These are phyloP conservation scores for Septoria petroselini DNA, from an alignment of 2,329 filamentous ascomycete genomes.

Conservation along the genomic window DNA sequence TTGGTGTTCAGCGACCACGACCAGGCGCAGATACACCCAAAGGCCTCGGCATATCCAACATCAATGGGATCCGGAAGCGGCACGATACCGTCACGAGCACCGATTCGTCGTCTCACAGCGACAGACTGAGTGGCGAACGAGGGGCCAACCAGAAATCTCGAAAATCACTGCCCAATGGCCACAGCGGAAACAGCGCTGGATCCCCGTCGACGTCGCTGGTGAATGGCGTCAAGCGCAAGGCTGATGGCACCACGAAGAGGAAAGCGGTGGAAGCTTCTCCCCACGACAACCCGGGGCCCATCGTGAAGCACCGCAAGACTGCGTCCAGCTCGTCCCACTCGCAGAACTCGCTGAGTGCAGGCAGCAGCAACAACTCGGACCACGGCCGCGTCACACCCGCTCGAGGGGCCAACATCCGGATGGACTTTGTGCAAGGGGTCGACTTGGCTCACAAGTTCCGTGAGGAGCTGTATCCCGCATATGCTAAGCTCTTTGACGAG, in stretches of 20 bases:
- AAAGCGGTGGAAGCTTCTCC: constrained; percentile 43
- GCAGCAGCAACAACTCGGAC: constrained; percentile 22
- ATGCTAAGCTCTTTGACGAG: constrained; percentile 55
- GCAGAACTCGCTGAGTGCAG: constrained; percentile 28
- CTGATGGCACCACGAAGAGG: constrained; percentile 43
- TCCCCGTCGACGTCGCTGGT: constrained; percentile 11
- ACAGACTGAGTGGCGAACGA: constrained; percentile 22
- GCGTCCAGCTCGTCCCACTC: constrained; percentile 36
- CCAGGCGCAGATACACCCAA: constrained; percentile 43
- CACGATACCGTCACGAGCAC: constrained; percentile 35
- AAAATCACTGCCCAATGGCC: constrained; percentile 40
- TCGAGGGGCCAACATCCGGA: not conserved
- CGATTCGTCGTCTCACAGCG: constrained; percentile 20
- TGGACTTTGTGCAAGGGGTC: constrained; percentile 41
- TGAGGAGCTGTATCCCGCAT: constrained; percentile 57
- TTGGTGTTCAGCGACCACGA: constrained; percentile 29
- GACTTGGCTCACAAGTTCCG: constrained; percentile 50
- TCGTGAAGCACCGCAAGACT: constrained; percentile 36
- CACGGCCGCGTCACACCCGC: not conserved
- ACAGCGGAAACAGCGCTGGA: constrained; percentile 38
- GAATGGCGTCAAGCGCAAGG: constrained; percentile 29
- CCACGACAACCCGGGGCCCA: constrained; percentile 20
- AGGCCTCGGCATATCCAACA: constrained; percentile 44
- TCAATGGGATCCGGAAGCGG: constrained; percentile 32
- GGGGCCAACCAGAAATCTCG: constrained; percentile 23